phyloP scores from a whole-genome alignment of 805 yeast genomes.

The Barnettozyma populi region DNA sequence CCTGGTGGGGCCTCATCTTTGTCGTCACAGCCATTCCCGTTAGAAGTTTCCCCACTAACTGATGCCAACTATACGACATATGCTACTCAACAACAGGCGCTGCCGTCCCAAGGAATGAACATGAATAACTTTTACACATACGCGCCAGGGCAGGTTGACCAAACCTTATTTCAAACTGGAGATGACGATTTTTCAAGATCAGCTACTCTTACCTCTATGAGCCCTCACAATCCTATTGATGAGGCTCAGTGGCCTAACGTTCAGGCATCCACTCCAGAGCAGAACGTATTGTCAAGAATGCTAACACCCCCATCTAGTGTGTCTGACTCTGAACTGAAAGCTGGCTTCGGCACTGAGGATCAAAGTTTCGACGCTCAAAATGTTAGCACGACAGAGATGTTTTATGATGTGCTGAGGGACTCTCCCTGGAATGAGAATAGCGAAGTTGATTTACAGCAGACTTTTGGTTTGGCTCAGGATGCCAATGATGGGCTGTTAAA shows the following conservation, averaged over 20 bases:
- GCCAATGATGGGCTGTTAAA: neutral
- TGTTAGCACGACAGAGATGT: neutral
- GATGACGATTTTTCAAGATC: neutral
- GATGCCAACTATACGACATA: neutral
- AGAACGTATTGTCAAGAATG: constrained; percentile 4
- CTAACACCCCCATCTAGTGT: constrained; percentile 22
- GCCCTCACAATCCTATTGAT: constrained; percentile 3
- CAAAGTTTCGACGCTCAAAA: neutral
- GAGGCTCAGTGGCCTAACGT: constrained; percentile 19
- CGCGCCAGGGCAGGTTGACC: constrained; percentile 2
- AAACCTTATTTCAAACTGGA: neutral
- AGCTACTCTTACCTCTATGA: neutral
- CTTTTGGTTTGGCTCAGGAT: constrained; percentile 8
- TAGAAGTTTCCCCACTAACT: neutral
- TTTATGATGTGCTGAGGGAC: constrained; percentile 13
- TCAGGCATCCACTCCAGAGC: constrained; percentile 17
- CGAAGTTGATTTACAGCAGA: constrained; percentile 7
- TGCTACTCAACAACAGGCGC: neutral
- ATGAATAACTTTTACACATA: constrained; percentile 2
- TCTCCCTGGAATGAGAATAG: constrained; percentile 18
- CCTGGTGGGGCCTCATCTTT: neutral
- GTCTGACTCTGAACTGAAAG: constrained; percentile 10
- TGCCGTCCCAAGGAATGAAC: neutral
- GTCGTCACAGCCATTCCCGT: neutral
- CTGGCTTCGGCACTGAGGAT: neutral